Conservation (phyloP, 257 asterid species). For the Vinca minor region DNA sequence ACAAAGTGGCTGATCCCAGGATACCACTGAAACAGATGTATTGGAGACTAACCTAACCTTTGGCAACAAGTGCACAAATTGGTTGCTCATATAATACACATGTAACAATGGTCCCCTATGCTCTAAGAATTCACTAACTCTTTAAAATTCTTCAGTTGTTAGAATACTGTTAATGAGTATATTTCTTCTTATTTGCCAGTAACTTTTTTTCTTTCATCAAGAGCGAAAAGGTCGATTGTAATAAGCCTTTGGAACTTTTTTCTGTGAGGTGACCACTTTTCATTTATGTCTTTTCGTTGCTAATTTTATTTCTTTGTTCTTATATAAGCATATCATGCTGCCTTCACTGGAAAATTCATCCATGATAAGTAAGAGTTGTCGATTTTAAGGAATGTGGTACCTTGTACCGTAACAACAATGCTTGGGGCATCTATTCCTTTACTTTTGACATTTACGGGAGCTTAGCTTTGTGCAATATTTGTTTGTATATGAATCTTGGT, state of each 20-base stretch:
- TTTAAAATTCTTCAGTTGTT: not conserved
- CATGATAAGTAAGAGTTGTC: not conserved
- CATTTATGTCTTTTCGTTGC: constrained; percentile 6
- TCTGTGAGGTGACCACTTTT: constrained; percentile 6
- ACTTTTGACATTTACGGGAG: not conserved
- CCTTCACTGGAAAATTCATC: not conserved
- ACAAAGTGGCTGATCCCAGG: no score
- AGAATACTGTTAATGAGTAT: not conserved
- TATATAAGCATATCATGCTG: not conserved
- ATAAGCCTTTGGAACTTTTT: constrained; percentile 1
- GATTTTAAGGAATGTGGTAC: not conserved
- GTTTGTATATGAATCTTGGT: not conserved
- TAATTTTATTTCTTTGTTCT: not conserved
- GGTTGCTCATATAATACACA: no score
- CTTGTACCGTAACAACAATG: not conserved
- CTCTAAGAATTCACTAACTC: constrained; percentile 1
- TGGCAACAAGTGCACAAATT: no score
- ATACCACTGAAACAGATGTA: no score
- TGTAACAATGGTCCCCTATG: no score
- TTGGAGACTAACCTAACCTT: no score
- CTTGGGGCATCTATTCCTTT: not conserved
- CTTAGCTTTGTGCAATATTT: not conserved
- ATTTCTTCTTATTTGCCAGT: not conserved
- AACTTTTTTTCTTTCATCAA: not conserved
- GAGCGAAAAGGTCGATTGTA: not conserved